Evolutionary conservation across 2,329 filamentous ascomycete species (phyloP).

Genomic region (Apiospora kogelbergensis): DNA sequence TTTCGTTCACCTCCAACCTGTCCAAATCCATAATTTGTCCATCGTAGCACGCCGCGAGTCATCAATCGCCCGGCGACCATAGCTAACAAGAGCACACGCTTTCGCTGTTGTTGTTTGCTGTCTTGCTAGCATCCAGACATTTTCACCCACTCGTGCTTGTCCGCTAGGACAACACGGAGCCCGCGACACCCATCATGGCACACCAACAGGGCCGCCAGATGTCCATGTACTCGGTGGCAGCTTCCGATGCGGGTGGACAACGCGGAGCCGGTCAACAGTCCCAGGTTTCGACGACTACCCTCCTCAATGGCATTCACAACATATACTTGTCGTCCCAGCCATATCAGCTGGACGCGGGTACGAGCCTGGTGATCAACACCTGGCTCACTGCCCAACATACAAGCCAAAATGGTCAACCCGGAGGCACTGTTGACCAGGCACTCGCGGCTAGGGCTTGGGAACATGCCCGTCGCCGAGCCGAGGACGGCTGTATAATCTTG

Average conservation of each 20-base stretch:
- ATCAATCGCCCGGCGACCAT: not conserved
- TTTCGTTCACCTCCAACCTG: not conserved
- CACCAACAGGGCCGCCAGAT: conserved; percentile 52
- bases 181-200: conserved; percentile 47
- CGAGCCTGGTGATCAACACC: conserved; percentile 91
- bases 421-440: conserved; percentile 77
- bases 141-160: conserved; percentile 36
- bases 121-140: not conserved
- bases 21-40: not conserved
- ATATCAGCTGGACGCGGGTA: conserved; percentile 86
- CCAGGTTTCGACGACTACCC: conserved; percentile 88
- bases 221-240: conserved; percentile 69
- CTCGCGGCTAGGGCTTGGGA: conserved; percentile 88
- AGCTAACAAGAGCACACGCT: not conserved
- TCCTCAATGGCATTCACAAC: conserved; percentile 89
- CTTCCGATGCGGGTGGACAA: conserved; percentile 59
- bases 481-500: conserved; percentile 90
- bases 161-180: conserved; percentile 38
- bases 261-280: conserved; percentile 65
- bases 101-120: not conserved
- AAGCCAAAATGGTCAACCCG: conserved; percentile 66
- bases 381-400: conserved; percentile 81
- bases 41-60: conserved; percentile 1
- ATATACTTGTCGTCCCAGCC: conserved; percentile 80
- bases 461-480: conserved; percentile 88